Evolutionary conservation across 1,284 basidiomycete species (phyloP).

Genomic region (Trametes polyzona): DNA sequence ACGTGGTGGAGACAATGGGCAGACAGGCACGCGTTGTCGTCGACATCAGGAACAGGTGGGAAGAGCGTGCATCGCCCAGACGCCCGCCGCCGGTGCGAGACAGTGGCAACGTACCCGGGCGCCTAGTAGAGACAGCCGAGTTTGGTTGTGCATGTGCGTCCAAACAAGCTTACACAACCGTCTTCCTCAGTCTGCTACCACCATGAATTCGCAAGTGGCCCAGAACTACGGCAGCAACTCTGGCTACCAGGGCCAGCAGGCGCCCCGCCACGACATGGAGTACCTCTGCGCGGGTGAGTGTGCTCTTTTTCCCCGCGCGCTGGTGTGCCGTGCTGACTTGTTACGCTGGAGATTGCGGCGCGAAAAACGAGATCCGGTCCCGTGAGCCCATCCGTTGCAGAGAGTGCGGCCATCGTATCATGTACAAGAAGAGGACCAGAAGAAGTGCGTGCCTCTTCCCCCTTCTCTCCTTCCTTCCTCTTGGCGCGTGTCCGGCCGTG

Average conservation of each 20-base stretch:
- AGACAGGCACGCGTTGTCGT: background rate
- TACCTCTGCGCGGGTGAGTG: slow-evolving; percentile 90
- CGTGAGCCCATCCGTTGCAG: slow-evolving; percentile 95
- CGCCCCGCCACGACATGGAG: slow-evolving; percentile 72
- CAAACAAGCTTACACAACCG: slow-evolving; percentile 32
- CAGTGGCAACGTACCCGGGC: background rate
- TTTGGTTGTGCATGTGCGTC: slow-evolving; percentile 23
- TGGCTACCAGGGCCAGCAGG: slow-evolving; percentile 24
- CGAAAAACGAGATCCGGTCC: slow-evolving; percentile 91
- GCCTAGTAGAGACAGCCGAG: slow-evolving; percentile 7
- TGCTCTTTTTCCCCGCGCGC: background rate
- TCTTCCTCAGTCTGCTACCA: slow-evolving; percentile 27
- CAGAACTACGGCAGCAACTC: slow-evolving; percentile 26
- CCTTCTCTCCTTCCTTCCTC: slow-evolving; percentile 12
- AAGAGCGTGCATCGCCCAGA: too few species aligned
- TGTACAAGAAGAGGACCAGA: slow-evolving; percentile 98
- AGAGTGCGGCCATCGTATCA: slow-evolving; percentile 97
- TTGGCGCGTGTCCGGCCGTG: slow-evolving; percentile 15
- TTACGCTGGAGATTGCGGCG: slow-evolving; percentile 79
- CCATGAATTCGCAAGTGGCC: slow-evolving; percentile 52
- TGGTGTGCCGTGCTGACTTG: background rate
- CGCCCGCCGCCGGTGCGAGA: background rate
- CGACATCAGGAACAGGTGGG: background rate
- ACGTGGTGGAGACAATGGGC: background rate
- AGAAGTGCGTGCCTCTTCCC: slow-evolving; percentile 76